Conservation (phyloP, 2,329 filamentous ascomycete species). For the Aspergillus quadricinctus region DNA sequence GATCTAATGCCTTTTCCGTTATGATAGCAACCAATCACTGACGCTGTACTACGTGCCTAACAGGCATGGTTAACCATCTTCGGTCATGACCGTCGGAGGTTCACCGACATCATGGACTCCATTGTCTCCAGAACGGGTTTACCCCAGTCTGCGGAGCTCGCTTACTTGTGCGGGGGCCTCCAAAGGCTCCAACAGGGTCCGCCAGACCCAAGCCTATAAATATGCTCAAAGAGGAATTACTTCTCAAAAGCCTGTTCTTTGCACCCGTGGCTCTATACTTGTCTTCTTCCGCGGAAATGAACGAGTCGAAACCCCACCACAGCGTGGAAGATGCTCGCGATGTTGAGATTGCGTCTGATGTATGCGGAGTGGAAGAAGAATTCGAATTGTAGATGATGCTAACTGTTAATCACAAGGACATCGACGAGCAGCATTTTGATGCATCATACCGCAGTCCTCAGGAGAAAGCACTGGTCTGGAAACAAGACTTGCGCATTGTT, state of each 20-base stretch:
- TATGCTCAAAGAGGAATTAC: not conserved
- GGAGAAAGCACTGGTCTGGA: slow-evolving; percentile 45
- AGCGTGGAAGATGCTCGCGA: slow-evolving; percentile 13
- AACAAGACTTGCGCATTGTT: slow-evolving; percentile 61
- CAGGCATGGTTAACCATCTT: not conserved
- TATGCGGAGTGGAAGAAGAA: not conserved
- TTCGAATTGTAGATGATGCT: not conserved
- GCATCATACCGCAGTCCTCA: slow-evolving; percentile 11
- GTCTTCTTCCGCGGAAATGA: slow-evolving; percentile 11
- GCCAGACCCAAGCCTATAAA: not conserved
- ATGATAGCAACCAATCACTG: not conserved
- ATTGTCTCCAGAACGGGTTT: not conserved
- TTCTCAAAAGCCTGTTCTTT: not conserved
- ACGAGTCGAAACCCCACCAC: slow-evolving; percentile 10
- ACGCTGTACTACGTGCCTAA: not conserved
- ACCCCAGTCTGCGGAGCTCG: not conserved
- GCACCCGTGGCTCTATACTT: not conserved
- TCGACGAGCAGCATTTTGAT: slow-evolving; percentile 2
- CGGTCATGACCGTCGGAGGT: not conserved
- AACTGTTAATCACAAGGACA: slow-evolving; percentile 1
- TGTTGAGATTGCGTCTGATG: slow-evolving; percentile 9
- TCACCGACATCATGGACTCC: not conserved
- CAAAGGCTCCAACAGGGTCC: not conserved
- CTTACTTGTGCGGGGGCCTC: not conserved
- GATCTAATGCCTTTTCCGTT: not conserved